Evolutionary conservation across 371 early-diverging fungal genomes (phyloP), one percentile per base, ranked within the genome.

Genomic region (Aphelidium insulamus): DNA sequence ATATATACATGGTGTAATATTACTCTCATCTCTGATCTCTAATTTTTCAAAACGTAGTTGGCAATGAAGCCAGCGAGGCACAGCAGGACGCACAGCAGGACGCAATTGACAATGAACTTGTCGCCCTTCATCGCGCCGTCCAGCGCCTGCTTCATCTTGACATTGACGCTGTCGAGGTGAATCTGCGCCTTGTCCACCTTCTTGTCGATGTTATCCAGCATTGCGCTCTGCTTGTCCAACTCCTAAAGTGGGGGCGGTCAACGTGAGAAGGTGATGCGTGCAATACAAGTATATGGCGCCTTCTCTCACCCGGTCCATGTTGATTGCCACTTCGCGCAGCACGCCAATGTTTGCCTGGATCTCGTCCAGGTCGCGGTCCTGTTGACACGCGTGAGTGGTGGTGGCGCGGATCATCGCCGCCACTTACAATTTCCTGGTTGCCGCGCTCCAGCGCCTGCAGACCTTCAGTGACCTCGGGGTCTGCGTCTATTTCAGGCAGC

Each of bases 121-220:
- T 66, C 67, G 17, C 67, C 67, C 36, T 56, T 62, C 67, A 66
- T 66, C 40, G 62, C 62, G 36, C 50, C 49, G 26, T 66, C 67
- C 5, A 66, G 35, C 2, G 59, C 45, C 29, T 48, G 46, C 40
- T 54, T 43, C 55, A 66, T 51, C 33, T 54, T 52, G 25, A 61
- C 34, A 35, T 66, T 66, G 28, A 66, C 47, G 37, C 50, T 56
- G 41, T 59, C 62, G 4, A 66, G 44, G 31, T 57, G 54, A 33
- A 59, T 61, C 33, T 59, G 40, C 7, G 53, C 59, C 28, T 50
- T 47, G 38, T 66, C 58, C 10, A 59, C 62, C 10, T 56, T 55
- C 15, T 38, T 40, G 27, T 61, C 58, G 28, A 66, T 44, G 2
- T 48, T 50, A 22, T 52, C 50, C 8, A 66, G 37, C 32, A 47